These are phyloP conservation scores for Adiantum capillusveneris DNA, from an alignment of 75 land plant genomes.

Conservation along the genomic window DNA sequence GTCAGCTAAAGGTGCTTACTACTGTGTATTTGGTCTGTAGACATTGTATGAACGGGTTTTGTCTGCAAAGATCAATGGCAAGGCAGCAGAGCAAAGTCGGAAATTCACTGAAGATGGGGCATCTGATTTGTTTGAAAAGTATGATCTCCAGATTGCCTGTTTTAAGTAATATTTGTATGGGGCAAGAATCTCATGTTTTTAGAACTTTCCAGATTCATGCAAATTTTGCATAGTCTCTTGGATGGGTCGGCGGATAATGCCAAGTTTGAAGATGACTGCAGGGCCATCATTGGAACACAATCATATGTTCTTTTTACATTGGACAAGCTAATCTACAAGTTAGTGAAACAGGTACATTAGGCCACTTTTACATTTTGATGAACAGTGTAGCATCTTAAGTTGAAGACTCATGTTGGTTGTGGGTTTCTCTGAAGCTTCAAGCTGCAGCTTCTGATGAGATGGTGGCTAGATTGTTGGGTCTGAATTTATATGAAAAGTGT, in stretches of 20 bases:
- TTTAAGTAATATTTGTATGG: too few relatives aligned
- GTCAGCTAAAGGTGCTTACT: too few relatives aligned
- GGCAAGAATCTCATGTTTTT: too few relatives aligned
- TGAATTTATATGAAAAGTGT: conserved; percentile 74
- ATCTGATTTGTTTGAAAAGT: conserved; percentile 69
- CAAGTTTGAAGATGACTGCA: conserved; percentile 96
- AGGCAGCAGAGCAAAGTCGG: conserved; percentile 70
- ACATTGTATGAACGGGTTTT: conserved; percentile 78
- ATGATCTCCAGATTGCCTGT: neutral
- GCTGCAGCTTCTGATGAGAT: conserved; percentile 68
- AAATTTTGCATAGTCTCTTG: conserved; percentile 60
- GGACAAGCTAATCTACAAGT: conserved; percentile 82
- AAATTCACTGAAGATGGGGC: conserved; percentile 49
- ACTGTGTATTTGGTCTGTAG: conserved; percentile 20
- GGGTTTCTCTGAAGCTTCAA: conserved; percentile 46
- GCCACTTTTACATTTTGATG: neutral
- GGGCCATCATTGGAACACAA: conserved; percentile 93
- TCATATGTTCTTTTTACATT: conserved; percentile 91
- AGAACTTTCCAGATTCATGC: conserved; percentile 51
- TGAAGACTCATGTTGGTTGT: conserved; percentile 2
- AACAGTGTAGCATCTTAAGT: neutral
- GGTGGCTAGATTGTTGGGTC: conserved; percentile 70
- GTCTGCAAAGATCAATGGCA: conserved; percentile 76
- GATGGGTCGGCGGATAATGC: conserved; percentile 91
- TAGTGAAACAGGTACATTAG: conserved; percentile 74